phyloP scores from a whole-genome alignment of 352 stramenopile species.

The Thraustochytrium aureum region DNA sequence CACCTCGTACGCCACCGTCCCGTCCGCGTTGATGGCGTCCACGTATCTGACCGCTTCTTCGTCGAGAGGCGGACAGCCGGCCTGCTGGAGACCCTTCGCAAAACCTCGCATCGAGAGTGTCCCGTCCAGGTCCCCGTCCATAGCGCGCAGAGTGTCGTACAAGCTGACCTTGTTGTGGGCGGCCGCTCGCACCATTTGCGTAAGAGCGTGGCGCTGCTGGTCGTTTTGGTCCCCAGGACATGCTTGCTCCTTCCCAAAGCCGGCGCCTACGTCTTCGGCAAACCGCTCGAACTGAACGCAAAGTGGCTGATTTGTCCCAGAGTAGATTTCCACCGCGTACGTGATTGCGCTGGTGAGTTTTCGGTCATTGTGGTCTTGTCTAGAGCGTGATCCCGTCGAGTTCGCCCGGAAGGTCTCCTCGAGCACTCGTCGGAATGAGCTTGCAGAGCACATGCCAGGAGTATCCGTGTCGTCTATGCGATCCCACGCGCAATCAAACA shows the following conservation, averaged over 20 bases:
- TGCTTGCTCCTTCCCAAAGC: background rate
- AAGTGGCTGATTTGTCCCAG: background rate
- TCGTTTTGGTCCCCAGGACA: background rate
- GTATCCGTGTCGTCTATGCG: background rate
- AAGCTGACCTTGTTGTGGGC: background rate
- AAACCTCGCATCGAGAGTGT: conserved; percentile 13
- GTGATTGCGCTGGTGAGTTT: background rate
- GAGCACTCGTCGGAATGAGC: background rate
- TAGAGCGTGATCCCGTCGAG: background rate
- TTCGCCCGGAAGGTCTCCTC: background rate
- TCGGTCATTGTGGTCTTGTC: too few species aligned
- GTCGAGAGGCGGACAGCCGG: background rate
- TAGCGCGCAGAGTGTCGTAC: conserved; percentile 9
- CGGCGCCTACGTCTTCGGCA: background rate
- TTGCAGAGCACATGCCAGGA: background rate
- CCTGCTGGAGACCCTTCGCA: background rate
- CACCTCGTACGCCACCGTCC: conserved; percentile 6
- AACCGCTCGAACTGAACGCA: background rate
- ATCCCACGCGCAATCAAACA: background rate
- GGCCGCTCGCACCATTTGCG: background rate
- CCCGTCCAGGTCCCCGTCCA: conserved; percentile 39
- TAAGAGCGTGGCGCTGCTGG: background rate
- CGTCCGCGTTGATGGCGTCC: background rate
- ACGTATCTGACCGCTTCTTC: background rate
- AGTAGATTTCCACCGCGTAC: background rate